Evolutionary conservation across 192 early-diverging fungal genomes (phyloP), one percentile per base, ranked within the genome.

Genomic region (Coemansia sp.): DNA sequence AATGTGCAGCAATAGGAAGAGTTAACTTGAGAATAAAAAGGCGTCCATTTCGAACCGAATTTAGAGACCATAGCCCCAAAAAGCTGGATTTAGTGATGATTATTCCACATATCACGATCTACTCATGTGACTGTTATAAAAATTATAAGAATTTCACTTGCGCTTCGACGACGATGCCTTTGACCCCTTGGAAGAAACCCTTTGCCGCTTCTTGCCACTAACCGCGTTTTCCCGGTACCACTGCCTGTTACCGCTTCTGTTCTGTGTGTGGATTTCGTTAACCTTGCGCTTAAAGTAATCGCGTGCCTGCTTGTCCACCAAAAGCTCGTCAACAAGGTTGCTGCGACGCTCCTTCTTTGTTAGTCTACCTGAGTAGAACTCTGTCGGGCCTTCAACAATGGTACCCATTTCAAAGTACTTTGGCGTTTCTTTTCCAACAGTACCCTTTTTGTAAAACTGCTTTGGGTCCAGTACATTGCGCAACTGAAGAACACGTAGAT

Each of bases 371-470:
- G 91, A 90, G 69, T 87, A 94, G 73, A 91, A 95, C 62, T 97
- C 94, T 2, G 89, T 87, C 22, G 91, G 86, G 8, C 89, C 91
- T 55, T 93, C 91, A 11, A 98, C 72, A 25, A 99, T 82, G 0
- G 92, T 96, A n/a, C 95, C 97, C 33, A 94, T 83, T 67, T 98
- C 92, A 83, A 99, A 97, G 70, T 91, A 92, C 65, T 93, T 96
- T 29, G 97, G 95, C 14, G 89, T 64, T 17, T 62, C 42, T 45
- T 70, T 79, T 19, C 83, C 83, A 3, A 74, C 69, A 50, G 84
- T 84, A 34, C 86, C 88, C 56, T 90, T 88, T 59, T 95, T 96
- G 67, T 95, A 98, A 63, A 92, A 91, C 29, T 90, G 84, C 74
- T 94, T 98, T 17, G 92, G 92, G 73, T 99, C 95, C 11, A 99